Base-by-base conservation (phyloP, 805 yeast genomes). In the Zygosaccharomyces bailii region DNA sequence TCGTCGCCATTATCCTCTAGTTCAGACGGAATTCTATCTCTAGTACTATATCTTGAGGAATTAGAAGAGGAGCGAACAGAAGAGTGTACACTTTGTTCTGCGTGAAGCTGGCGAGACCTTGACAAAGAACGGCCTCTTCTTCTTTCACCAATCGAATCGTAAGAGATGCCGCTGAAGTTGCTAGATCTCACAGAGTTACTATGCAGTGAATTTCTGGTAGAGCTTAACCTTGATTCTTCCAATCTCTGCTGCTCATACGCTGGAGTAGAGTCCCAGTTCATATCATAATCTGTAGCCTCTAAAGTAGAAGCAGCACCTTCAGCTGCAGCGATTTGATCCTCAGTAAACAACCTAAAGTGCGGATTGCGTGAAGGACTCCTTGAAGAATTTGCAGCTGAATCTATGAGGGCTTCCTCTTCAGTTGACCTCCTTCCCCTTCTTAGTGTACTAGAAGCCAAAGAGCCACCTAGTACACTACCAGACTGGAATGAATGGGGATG, bases 281-380 rank as follows among this genome's bases (percentile, higher is more conserved):
- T 80, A 57, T 85, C 83, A 56, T 81, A 85, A 59, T 85, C 93
- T 17, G 84, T 76, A 53, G 78, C 75, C 49, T 81, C 86, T 53
- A 83, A 60, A 2, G 91, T 83, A 1, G 96, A 86, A 1, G 91
- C 75, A 11, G 14, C 40, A 37, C 96, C 96, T 43, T 86, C 93
- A 0, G 98, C 97, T 40, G 75, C 72, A 56, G 84, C 90, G 36
- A 91, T 82, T 53, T 88, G 93, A 44, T 85, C 87, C 3, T 84
- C 72, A 8, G 91, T 80, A 65, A 91, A 91, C 61, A 90, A 91
- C 49, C 80, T 76, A 68, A 93, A 91, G 44, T 81, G 71, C 10
- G 66, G 59, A n/a, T 55, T 54, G 13, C 60, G 49, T 13, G 71
- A 67, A 18, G 72, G 55, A 13, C 68, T 64, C 38, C 70, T 51